A percentile compares a stretch with the other conserved stretches of the same genome.
Evolutionary conservation across 2,329 filamentous ascomycete genomes (phyloP).

Genomic region (Biscogniauxia sp.): DNA sequence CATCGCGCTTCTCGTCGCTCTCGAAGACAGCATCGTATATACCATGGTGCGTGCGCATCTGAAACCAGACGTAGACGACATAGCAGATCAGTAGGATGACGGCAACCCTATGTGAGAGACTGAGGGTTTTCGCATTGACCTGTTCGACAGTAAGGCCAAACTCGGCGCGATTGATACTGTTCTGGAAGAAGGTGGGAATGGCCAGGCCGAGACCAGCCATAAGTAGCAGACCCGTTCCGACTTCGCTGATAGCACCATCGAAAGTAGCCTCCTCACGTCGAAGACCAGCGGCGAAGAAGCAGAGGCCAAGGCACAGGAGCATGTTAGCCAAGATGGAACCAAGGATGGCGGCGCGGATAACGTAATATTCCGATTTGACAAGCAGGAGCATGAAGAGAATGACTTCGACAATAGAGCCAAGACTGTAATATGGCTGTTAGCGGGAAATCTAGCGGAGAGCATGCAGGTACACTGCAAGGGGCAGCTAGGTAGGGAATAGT

Average conservation of each 20-base stretch:
- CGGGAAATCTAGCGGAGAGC: constrained; percentile 7
- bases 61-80: constrained; percentile 66
- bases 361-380: constrained; percentile 50
- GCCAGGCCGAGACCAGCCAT: constrained; percentile 60
- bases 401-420: constrained; percentile 78
- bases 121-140: constrained; percentile 53
- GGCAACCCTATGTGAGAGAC: constrained; percentile 69
- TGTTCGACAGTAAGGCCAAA: constrained; percentile 30
- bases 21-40: constrained; percentile 75
- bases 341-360: constrained; percentile 80
- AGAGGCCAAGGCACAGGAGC: constrained; percentile 74
- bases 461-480: neutral
- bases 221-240: constrained; percentile 72
- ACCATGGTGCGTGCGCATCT: constrained; percentile 72
- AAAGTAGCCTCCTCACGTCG: constrained; percentile 67
- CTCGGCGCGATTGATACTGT: constrained; percentile 37
- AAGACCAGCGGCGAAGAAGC: constrained; percentile 76
- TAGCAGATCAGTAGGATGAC: constrained; percentile 71
- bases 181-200: constrained; percentile 56
- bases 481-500: no score
- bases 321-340: constrained; percentile 82
- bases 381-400: constrained; percentile 79
- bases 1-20: constrained; percentile 65
- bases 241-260: constrained; percentile 73
- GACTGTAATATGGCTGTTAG: constrained; percentile 29